Percentiles rank a stretch among this genome's conserved stretches.
These are phyloP conservation scores for Iris pallida DNA, from an alignment of 116 monocot genomes.

Conservation along the genomic window DNA sequence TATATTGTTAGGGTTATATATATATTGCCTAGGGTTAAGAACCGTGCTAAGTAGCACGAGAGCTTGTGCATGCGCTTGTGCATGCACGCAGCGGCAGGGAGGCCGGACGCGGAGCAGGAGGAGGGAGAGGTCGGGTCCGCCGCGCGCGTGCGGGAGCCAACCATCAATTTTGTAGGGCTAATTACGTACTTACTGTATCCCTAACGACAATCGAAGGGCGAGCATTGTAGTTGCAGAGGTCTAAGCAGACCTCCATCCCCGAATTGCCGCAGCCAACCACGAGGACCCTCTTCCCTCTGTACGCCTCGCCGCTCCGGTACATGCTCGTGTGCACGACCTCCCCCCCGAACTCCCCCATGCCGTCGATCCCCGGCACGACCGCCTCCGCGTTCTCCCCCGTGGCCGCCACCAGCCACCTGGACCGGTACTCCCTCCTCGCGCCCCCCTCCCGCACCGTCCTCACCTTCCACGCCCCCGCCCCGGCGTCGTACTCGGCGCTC, in stretches of 20 bases:
- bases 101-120: too few species aligned
- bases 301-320: conserved; percentile 51
- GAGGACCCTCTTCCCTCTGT: conserved; percentile 58
- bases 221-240: conserved; percentile 68
- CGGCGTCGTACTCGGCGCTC: conserved; percentile 42
- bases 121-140: not conserved
- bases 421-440: conserved; percentile 29
- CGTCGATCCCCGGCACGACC: conserved; percentile 55
- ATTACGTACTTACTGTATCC: conserved; percentile 47
- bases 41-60: too few species aligned
- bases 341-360: conserved; percentile 48
- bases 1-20: too few species aligned
- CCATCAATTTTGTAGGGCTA: not conserved
- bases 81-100: too few species aligned
- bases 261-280: conserved; percentile 84
- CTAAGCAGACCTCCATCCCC: conserved; percentile 91
- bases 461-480: conserved; percentile 51
- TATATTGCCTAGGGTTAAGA: too few species aligned
- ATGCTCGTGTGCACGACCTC: conserved; percentile 46
- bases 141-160: too few species aligned
- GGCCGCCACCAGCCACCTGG: conserved; percentile 72
- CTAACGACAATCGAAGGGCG: conserved; percentile 56
- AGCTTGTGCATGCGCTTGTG: not conserved
- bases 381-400: conserved; percentile 87
- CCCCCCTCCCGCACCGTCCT: conserved; percentile 8